A percentile compares a stretch with the other conserved stretches of the same genome.
Evolutionary conservation across 2,329 filamentous ascomycete genomes (phyloP).

Genomic region (Scopulariopsis brevicaulis): DNA sequence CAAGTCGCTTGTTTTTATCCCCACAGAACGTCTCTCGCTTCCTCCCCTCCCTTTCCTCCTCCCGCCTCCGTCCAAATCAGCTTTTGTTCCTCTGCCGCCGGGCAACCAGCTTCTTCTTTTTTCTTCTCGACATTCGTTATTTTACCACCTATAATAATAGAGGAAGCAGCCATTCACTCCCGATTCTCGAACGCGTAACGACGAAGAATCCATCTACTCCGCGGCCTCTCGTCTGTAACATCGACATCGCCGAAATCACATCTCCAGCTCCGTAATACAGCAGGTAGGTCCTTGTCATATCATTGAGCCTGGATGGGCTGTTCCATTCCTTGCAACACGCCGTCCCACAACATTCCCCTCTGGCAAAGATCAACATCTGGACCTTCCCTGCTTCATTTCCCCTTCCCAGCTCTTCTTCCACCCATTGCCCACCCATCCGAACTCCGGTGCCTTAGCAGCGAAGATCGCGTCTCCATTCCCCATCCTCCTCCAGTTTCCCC

Average conservation of each 20-base stretch:
- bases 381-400: background rate
- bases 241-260: background rate
- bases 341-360: background rate
- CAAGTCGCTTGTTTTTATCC: background rate
- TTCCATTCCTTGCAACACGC: background rate
- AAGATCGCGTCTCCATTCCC: background rate
- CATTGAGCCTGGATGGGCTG: background rate
- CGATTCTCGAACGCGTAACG: background rate
- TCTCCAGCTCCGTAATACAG: background rate
- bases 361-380: background rate
- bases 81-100: conserved; percentile 7
- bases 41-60: conserved; percentile 14
- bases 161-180: background rate
- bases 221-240: background rate
- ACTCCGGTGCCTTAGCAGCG: background rate
- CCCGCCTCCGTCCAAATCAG: conserved; percentile 8
- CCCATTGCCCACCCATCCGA: background rate
- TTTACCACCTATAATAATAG: background rate
- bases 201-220: background rate
- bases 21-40: conserved; percentile 8
- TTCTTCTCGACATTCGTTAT: conserved; percentile 25
- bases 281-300: background rate
- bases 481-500: background rate
- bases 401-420: background rate
- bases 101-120: conserved; percentile 7